Evolutionary conservation across 2,329 filamentous ascomycete species (phyloP).

Genomic region (Cladobotryum mycophilum): DNA sequence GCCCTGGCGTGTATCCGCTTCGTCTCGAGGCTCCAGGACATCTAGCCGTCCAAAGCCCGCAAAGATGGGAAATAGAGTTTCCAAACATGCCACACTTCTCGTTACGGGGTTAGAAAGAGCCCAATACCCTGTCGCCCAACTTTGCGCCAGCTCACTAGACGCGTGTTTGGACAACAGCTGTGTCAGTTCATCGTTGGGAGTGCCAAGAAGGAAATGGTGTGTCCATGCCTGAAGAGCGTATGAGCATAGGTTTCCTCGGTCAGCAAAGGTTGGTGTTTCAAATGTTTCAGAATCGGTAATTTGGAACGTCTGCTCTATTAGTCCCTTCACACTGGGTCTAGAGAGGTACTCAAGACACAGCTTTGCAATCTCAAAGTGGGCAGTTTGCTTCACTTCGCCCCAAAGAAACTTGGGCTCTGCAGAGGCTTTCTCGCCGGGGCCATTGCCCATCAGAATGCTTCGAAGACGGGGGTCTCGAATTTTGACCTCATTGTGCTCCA

Average conservation of each 20-base stretch:
- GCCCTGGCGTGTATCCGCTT: slow-evolving; percentile 7
- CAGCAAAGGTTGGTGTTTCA: slow-evolving; percentile 6
- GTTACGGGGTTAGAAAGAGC: slow-evolving; percentile 11
- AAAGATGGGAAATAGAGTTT: slow-evolving; percentile 10
- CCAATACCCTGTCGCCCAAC: slow-evolving; percentile 11
- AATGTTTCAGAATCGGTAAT: slow-evolving; percentile 1
- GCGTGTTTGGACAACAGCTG: background rate
- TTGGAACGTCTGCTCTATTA: slow-evolving; percentile 4
- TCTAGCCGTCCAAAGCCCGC: slow-evolving; percentile 5
- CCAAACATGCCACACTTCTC: slow-evolving; percentile 3
- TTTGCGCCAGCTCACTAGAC: background rate
- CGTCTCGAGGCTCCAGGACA: slow-evolving; percentile 3
- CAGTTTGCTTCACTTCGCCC: slow-evolving; percentile 5
- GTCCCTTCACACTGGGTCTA: slow-evolving; percentile 4
- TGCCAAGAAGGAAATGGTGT: slow-evolving; percentile 7
- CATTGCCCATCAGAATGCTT: slow-evolving; percentile 5
- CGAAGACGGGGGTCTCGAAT: slow-evolving; percentile 8
- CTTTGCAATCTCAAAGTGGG: slow-evolving; percentile 7
- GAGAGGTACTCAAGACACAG: slow-evolving; percentile 11
- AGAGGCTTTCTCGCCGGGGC: background rate
- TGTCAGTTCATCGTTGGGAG: slow-evolving; percentile 2
- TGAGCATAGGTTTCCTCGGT: slow-evolving; percentile 7
- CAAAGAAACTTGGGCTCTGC: slow-evolving; percentile 1
- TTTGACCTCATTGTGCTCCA: slow-evolving; percentile 11
- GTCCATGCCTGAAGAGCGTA: slow-evolving; percentile 13